Evolutionary conservation across 2,329 filamentous ascomycete genomes (phyloP), one percentile per base, ranked within the genome.

Genomic region (Bipolaris cookei): DNA sequence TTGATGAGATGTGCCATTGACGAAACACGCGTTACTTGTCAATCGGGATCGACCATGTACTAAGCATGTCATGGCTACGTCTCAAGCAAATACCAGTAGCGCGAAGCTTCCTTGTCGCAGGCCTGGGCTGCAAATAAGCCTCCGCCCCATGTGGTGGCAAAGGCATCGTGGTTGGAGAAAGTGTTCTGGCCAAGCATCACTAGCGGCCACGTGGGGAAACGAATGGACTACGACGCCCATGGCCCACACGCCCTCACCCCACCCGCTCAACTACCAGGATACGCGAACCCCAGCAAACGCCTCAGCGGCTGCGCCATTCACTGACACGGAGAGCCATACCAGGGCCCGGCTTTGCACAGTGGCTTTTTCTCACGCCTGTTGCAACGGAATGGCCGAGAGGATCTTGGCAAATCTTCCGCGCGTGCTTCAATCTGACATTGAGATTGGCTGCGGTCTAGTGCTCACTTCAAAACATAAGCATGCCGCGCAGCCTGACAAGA

Each of bases 291-390:
- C 30, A 21, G 21, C 16, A 23, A 6, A 21, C 16, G 35, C 38
- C 51, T 45, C 43, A 44, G 46, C 45, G 34, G 41, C 48, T 30
- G 57, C 56, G 54, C 51, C 45, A 41, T 23, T 35, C 51, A 16
- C 42, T 35, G 45, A 30, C 28, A 38, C 42, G 42, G 50, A 47
- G 55, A 59, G 54, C 55, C 37, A 56, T 50, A 47, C 54, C 38
- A 50, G 48, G 57, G 57, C 47, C 57, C 57, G 55, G 62, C 55
- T 55, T 56, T 44, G 35, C 23, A 35, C 10, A 38, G 16, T 42
- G 42, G 56, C 32, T 25, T 21, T 20, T 35, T 28, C 10, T 16
- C 41, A 21, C 37, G 18, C 49, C 49, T 35, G 34, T 43, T 47
- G 23, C 16, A 47, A 43, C 45, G 56, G 42, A 21, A 49, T 23